phyloP scores from a whole-genome alignment of 345 rosid species.

The Aquilaria malaccensis region DNA sequence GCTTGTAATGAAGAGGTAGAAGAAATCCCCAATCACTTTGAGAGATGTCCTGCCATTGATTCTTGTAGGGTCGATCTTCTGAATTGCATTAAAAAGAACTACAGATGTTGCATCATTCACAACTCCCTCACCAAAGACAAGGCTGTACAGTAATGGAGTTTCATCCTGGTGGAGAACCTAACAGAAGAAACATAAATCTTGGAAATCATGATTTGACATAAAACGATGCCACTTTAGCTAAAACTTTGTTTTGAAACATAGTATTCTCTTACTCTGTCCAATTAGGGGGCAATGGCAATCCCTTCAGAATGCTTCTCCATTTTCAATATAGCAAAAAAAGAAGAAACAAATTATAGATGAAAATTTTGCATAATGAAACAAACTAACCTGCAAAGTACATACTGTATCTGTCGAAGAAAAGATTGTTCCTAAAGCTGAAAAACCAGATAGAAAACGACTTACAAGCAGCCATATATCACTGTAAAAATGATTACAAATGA shows the following conservation, averaged over 20 bases:
- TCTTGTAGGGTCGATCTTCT: constrained; percentile 55
- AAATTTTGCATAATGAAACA: not conserved
- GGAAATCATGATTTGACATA: not conserved
- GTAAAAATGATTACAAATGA: not conserved
- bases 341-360: not conserved
- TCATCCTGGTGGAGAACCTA: constrained; percentile 92
- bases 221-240: too few relatives aligned
- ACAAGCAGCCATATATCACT: not conserved
- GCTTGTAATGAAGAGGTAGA: constrained; percentile 70
- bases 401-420: constrained; percentile 93
- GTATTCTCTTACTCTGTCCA: too few relatives aligned
- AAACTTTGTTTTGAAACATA: too few relatives aligned
- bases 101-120: constrained; percentile 93
- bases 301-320: not conserved
- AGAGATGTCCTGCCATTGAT: constrained; percentile 38
- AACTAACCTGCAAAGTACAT: constrained; percentile 82
- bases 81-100: constrained; percentile 75
- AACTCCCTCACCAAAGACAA: constrained; percentile 94
- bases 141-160: constrained; percentile 74
- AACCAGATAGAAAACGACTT: constrained; percentile 7
- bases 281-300: not conserved
- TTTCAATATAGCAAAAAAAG: too few relatives aligned
- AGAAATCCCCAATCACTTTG: constrained; percentile 47
- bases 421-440: constrained; percentile 79
- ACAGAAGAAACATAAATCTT: not conserved